Conservation (phyloP, 352 stramenopile species). For the Globisporangium okanoganense region DNA sequence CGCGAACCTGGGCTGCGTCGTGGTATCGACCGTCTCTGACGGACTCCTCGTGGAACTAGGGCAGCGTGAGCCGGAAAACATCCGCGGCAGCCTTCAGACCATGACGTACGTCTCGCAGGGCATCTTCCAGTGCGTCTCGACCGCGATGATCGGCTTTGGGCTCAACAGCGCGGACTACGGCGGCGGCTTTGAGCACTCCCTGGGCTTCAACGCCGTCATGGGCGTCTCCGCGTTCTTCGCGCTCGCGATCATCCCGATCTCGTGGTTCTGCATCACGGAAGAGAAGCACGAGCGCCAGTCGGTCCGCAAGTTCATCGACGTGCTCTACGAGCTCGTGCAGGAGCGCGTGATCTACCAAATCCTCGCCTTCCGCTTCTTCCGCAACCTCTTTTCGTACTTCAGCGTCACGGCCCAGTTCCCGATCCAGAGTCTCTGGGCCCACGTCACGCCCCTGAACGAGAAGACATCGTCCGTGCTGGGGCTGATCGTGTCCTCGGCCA, state of each 20-base stretch:
- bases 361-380: no score
- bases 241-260: background rate
- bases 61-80: conserved; percentile 44
- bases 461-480: conserved; percentile 12
- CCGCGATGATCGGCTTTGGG: conserved; percentile 49
- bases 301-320: no score
- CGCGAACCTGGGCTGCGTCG: conserved; percentile 49
- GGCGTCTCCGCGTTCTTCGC: conserved; percentile 8
- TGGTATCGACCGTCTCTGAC: conserved; percentile 39
- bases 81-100: conserved; percentile 51
- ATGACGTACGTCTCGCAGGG: conserved; percentile 40
- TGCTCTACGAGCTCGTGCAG: no score
- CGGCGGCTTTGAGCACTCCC: conserved; percentile 36
- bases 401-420: no score
- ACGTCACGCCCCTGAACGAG: background rate
- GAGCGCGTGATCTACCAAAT: no score
- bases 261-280: no score
- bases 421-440: no score
- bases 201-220: no score
- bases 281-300: no score
- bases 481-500: background rate
- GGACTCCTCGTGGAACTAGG: conserved; percentile 57
- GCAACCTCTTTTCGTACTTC: no score
- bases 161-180: conserved; percentile 43
- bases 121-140: conserved; percentile 33